Evolutionary conservation across 805 yeast genomes (phyloP).

Genomic region (Candida qinlingensis): DNA sequence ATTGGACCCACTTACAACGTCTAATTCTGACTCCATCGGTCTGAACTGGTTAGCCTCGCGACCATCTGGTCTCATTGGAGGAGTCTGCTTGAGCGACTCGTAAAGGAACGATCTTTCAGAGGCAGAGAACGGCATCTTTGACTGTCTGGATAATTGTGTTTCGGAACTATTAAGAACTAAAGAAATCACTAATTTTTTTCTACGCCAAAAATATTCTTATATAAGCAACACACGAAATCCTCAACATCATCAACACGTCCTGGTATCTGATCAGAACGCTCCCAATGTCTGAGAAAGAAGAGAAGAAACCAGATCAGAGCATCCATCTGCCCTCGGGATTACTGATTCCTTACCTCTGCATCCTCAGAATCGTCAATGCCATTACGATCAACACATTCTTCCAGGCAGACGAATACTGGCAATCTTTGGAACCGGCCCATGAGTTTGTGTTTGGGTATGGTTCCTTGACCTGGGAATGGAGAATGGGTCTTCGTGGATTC

Average conservation of each 20-base stretch:
- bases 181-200: slow-evolving; percentile 1
- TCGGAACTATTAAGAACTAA: background rate
- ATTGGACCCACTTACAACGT: slow-evolving; percentile 79
- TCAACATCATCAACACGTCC: too few relatives aligned
- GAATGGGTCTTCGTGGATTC: slow-evolving; percentile 64
- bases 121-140: slow-evolving; percentile 59
- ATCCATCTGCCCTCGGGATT: slow-evolving; percentile 5
- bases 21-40: slow-evolving; percentile 78
- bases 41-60: slow-evolving; percentile 70
- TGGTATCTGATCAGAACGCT: too few relatives aligned
- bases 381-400: slow-evolving; percentile 67
- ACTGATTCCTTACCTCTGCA: slow-evolving; percentile 28
- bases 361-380: slow-evolving; percentile 57
- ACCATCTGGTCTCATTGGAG: slow-evolving; percentile 83
- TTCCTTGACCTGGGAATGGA: slow-evolving; percentile 93
- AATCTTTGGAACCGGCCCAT: slow-evolving; percentile 91
- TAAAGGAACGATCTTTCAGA: slow-evolving; percentile 73
- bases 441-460: slow-evolving; percentile 71
- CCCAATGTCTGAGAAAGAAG: background rate
- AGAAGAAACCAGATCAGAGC: too few relatives aligned
- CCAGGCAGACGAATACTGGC: slow-evolving; percentile 97
- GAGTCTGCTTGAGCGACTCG: slow-evolving; percentile 56
- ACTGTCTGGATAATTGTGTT: background rate
- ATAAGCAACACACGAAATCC: too few relatives aligned
- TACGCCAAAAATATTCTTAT: too few relatives aligned